Evolutionary conservation across 257 asterid genomes (phyloP), one percentile per base, ranked within the genome.

Genomic region (Primulina eburnea): DNA sequence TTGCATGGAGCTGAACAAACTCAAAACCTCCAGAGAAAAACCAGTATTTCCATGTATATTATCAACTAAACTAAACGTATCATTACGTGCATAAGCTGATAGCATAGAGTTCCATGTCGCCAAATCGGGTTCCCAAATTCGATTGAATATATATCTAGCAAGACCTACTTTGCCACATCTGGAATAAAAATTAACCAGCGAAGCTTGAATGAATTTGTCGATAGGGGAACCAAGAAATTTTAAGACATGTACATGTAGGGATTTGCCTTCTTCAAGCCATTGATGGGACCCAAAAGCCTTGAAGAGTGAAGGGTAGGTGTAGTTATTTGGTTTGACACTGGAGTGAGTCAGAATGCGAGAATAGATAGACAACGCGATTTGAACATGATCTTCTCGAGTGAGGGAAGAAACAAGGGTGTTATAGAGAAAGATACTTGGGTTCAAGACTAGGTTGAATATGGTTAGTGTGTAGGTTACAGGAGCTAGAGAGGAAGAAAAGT

Each of bases 41-140:
- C 71, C 61, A 57, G 77, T 58, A 47, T 69, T 68, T 55, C 65
- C 86, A 69, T 67, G 63, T 11, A 73, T 62, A 75, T 66, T 30
- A 33, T 63, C 40, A 17, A 29, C 67, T n/a, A 64, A 60, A 64
- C 59, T 40, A 14, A 60, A 24, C 64, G 68, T 72, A 12, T 77
- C 76, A 56, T 64, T 55, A 17, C 82, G 84, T 8, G 84, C 82
- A 82, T 89, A 87, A 71, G 94, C 85, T 4, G 89, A 82, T 43
- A 89, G 67, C 28, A 87, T 78, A 55, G 96, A 87, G 80, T 89
- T 89, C 96, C 94, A 89, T 0, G 87, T 65, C 61, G 94, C 96
- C 73, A 85, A 83, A 82, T 89, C 95, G 0, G 92, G 96, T 21
- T 69, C 75, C 24, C 9, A 68, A 56, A 82, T 85, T 60, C 69